Base-by-base conservation (phyloP, 805 yeast genomes). In the Yarrowia osloensis region DNA sequence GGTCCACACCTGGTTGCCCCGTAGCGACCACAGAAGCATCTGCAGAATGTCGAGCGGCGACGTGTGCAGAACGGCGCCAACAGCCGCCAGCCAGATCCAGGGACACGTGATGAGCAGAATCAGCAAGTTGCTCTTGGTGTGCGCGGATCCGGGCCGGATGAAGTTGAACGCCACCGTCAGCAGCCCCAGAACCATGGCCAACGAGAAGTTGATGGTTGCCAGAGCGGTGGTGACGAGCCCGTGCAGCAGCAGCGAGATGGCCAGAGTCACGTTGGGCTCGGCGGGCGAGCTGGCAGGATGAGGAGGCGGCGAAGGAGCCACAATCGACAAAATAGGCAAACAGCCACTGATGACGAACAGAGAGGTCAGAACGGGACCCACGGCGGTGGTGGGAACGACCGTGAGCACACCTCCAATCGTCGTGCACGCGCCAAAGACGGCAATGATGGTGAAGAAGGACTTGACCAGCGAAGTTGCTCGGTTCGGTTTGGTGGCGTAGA, bases 181-280 rank as follows among this genome's bases (percentile, higher is more conserved):
- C 0, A 91, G 65, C 0, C 97, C 94, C 67, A 93, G 80, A 5
- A 82, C 73, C 62, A 90, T 81, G 0, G 97, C 90, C 69, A 95
- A 81, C 1, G 98, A 82, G 75, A 93, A 95, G 77, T 95, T 92
- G 26, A 94, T 82, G 69, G 92, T 91, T 65, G 94, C 79, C 47
- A 92, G 78, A 0, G 96, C 85, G 9, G 91, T 85, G 47, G 92
- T 81, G 35, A 87, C 81, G 74, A 91, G 81, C 35, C 96, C 87
- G 65, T 89, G 77, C 62, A 85, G 84, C 39, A 89, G 80, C 40
- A 89, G 80, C 2, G 90, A 81, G 55, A 82, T 67, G 1, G 82
- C 74, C 69, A 81, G 81, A 12, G 84, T 70, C 26, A 68, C 49
- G 4, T 49, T 63, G 3, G 69, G 54, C 31, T 61, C 66, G 6